phyloP scores from a whole-genome alignment of 2,329 filamentous ascomycete genomes.

The Penicillium sp. region DNA sequence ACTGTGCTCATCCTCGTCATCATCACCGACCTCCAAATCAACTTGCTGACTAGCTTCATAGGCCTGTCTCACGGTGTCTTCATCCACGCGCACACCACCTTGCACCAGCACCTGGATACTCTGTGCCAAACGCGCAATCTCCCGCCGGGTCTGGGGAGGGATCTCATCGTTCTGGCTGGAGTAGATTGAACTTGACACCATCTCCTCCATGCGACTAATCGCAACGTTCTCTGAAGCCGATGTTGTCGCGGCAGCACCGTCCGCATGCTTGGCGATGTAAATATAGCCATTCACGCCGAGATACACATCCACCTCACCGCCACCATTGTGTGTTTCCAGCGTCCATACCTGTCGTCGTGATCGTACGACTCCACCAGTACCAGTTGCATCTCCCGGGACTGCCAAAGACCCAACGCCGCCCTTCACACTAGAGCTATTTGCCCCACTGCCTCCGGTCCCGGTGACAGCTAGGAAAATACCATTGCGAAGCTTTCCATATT shows the following conservation, averaged over 20 bases:
- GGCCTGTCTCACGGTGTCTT: constrained; percentile 79
- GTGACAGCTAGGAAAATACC: constrained; percentile 82
- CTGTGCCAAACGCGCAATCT: constrained; percentile 81
- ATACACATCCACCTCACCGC: constrained; percentile 72
- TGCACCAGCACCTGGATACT: constrained; percentile 82
- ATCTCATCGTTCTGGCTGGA: constrained; percentile 93
- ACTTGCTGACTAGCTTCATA: constrained; percentile 82
- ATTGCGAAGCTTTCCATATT: constrained; percentile 94
- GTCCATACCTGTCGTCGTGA: constrained; percentile 87
- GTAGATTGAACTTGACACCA: constrained; percentile 81
- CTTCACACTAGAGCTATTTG: constrained; percentile 39
- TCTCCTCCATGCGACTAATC: constrained; percentile 87
- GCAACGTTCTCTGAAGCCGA: constrained; percentile 55
- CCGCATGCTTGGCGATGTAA: constrained; percentile 85
- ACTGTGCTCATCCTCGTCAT: constrained; percentile 35
- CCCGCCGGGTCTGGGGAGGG: constrained; percentile 70
- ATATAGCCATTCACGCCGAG: constrained; percentile 96
- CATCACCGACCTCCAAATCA: constrained; percentile 43
- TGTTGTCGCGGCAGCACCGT: constrained; percentile 46
- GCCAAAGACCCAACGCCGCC: constrained; percentile 50
- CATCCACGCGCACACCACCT: constrained; percentile 79
- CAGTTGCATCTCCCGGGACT: constrained; percentile 63
- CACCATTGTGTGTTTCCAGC: constrained; percentile 51
- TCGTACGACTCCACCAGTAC: constrained; percentile 74
- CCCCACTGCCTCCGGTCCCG: constrained; percentile 71